A percentile compares a stretch with the other conserved stretches of the same genome.
Evolutionary conservation across 2,329 filamentous ascomycete species (phyloP).

Genomic region (Drechslerella coelobrocha): DNA sequence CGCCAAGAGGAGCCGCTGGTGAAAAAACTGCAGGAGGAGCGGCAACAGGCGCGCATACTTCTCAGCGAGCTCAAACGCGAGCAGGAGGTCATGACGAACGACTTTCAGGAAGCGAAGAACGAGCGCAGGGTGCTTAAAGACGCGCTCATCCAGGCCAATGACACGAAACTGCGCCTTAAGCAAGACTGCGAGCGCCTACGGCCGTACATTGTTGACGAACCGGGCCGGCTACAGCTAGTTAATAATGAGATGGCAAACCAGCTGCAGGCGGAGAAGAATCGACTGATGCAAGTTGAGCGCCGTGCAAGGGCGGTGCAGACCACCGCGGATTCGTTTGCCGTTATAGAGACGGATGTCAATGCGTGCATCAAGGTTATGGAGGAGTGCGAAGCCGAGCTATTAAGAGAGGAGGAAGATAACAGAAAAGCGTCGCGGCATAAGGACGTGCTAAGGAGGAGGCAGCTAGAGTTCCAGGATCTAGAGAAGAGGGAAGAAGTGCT

Average conservation of each 20-base stretch:
- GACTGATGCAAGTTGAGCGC: slow-evolving; percentile 86
- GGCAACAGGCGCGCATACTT: slow-evolving; percentile 73
- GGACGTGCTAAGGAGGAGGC: slow-evolving; percentile 84
- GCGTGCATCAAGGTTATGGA: slow-evolving; percentile 88
- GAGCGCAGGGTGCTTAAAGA: slow-evolving; percentile 57
- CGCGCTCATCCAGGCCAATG: slow-evolving; percentile 40
- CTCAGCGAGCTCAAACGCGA: slow-evolving; percentile 66
- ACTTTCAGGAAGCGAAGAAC: slow-evolving; percentile 62
- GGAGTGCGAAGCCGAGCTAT: slow-evolving; percentile 81
- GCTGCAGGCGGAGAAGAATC: slow-evolving; percentile 76
- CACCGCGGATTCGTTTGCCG: slow-evolving; percentile 84
- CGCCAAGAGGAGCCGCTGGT: slow-evolving; percentile 81
- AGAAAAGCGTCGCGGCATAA: slow-evolving; percentile 78
- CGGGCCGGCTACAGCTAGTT: slow-evolving; percentile 79
- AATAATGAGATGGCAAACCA: slow-evolving; percentile 82
- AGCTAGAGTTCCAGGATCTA: slow-evolving; percentile 88
- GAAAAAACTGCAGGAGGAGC: slow-evolving; percentile 81
- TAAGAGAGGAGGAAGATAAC: slow-evolving; percentile 90
- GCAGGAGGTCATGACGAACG: slow-evolving; percentile 69
- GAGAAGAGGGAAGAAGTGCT: slow-evolving; percentile 85
- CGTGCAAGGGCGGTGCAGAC: slow-evolving; percentile 89
- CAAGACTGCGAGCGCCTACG: slow-evolving; percentile 88
- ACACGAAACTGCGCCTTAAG: slow-evolving; percentile 67
- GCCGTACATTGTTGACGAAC: slow-evolving; percentile 90
- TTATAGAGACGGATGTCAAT: slow-evolving; percentile 83